Evolutionary conservation across 2,329 filamentous ascomycete genomes (phyloP).

Genomic region (Metarhizium anisopliae): DNA sequence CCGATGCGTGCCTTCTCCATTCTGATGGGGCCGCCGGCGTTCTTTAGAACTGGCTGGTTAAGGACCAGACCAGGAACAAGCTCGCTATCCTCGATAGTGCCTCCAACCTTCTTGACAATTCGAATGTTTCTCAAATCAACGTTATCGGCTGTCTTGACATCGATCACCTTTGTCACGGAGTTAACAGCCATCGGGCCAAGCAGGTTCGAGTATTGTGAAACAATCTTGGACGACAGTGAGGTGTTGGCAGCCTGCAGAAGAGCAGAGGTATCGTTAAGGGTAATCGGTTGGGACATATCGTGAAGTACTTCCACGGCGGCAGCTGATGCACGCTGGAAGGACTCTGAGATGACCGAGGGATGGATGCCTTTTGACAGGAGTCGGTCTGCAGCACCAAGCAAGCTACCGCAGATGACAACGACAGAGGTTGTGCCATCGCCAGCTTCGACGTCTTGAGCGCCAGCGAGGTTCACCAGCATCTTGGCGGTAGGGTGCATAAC

Average conservation of each 20-base stretch:
- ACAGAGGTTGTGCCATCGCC: conserved; percentile 98
- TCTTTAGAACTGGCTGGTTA: conserved; percentile 89
- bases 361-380: conserved; percentile 90
- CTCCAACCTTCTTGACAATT: conserved; percentile 94
- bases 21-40: conserved; percentile 76
- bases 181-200: conserved; percentile 98
- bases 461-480: conserved; percentile 96
- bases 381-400: conserved; percentile 87
- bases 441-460: conserved; percentile 95
- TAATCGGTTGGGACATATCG: conserved; percentile 91
- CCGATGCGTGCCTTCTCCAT: conserved; percentile 98
- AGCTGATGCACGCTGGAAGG: conserved; percentile 89
- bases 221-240: conserved; percentile 95
- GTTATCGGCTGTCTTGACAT: conserved; percentile 90
- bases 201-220: conserved; percentile 90
- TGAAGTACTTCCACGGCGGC: conserved; percentile 85
- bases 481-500: conserved; percentile 99
- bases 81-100: conserved; percentile 97
- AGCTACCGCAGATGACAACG: conserved; percentile 91
- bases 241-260: conserved; percentile 96
- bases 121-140: conserved; percentile 95
- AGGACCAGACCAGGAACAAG: conserved; percentile 91
- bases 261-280: conserved; percentile 76
- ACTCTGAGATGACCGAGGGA: conserved; percentile 93
- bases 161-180: conserved; percentile 90